These are phyloP conservation scores for Aegilops tauschii DNA, from an alignment of 176 grass and related monocot species.

Conservation along the genomic window DNA sequence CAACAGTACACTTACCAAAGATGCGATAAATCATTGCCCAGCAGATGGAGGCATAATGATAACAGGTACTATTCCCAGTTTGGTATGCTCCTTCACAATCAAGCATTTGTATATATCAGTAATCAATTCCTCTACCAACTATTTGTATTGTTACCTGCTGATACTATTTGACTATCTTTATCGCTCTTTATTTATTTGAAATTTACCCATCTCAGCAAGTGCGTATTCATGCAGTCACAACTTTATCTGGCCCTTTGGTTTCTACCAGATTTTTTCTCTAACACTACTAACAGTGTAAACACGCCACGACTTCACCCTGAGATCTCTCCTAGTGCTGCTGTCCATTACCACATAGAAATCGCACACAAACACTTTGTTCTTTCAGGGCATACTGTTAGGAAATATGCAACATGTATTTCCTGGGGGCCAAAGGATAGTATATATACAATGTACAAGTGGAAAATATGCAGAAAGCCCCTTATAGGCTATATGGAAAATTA, in stretches of 20 bases:
- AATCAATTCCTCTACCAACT: neutral
- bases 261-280: neutral
- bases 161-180: neutral
- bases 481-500: neutral
- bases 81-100: constrained; percentile 14
- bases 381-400: neutral
- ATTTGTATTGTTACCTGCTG: neutral
- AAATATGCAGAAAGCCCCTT: too few relatives aligned
- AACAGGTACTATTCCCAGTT: constrained; percentile 61
- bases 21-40: constrained; percentile 62
- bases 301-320: neutral
- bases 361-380: too few relatives aligned
- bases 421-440: too few relatives aligned
- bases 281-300: neutral
- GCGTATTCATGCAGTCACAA: neutral
- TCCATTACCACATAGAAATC: too few relatives aligned
- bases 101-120: constrained; percentile 8
- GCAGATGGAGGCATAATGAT: constrained; percentile 98
- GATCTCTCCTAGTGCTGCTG: neutral
- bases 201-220: neutral
- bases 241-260: neutral
- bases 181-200: neutral
- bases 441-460: too few relatives aligned
- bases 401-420: neutral
- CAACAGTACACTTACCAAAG: constrained; percentile 91